Conservation (phyloP, 2,329 filamentous ascomycete species). For the Pseudocercospora fijiensis region DNA sequence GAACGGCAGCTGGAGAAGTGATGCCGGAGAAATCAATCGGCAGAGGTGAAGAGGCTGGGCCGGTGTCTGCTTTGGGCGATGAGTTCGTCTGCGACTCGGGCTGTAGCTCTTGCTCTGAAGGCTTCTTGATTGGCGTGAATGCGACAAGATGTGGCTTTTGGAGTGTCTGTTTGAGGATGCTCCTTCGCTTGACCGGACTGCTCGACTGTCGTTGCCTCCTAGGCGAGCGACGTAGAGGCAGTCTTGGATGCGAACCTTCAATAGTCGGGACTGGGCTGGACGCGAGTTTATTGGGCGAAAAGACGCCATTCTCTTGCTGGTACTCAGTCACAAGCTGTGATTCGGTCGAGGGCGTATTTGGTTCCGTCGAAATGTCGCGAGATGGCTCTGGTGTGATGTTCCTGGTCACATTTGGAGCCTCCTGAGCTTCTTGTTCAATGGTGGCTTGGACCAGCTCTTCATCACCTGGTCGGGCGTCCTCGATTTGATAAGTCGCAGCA, state of each 20-base stretch:
- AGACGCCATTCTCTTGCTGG: conserved; percentile 3
- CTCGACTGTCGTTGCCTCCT: conserved; percentile 30
- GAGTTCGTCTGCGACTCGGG: background rate
- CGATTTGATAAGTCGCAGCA: background rate
- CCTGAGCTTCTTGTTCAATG: background rate
- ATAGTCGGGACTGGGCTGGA: conserved; percentile 26
- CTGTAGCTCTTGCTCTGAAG: conserved; percentile 2
- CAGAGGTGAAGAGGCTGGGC: conserved; percentile 10
- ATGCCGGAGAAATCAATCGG: conserved; percentile 14
- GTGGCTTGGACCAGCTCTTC: background rate
- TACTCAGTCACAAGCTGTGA: background rate
- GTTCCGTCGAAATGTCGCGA: background rate
- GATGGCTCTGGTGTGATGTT: conserved; percentile 2
- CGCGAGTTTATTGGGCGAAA: conserved; percentile 13
- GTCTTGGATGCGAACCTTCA: conserved; percentile 21
- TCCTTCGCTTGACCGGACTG: conserved; percentile 31
- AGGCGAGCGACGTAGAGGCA: conserved; percentile 30
- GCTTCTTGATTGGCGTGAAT: conserved; percentile 33
- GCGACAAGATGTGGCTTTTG: conserved; percentile 31
- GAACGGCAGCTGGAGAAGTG: background rate
- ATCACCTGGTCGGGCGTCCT: background rate
- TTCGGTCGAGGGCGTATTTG: conserved; percentile 1
- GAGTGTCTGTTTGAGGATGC: conserved; percentile 11
- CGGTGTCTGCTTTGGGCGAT: background rate
- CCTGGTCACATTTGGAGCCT: background rate